These are phyloP conservation scores for Entomophthora muscae DNA, from an alignment of 371 early-diverging fungal genomes.

Conservation along the genomic window DNA sequence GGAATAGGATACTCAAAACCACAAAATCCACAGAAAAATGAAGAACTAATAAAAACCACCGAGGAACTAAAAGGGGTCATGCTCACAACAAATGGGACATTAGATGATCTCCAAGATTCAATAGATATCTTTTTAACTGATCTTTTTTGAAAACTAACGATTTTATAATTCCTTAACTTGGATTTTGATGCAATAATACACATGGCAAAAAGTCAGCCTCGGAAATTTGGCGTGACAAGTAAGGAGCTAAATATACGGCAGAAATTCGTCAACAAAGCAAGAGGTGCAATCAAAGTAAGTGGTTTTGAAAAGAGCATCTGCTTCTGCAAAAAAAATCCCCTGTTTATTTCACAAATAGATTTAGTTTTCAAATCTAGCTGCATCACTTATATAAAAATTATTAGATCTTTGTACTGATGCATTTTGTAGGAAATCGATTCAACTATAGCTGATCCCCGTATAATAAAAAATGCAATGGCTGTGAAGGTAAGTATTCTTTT, in stretches of 20 bases:
- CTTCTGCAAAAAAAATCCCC: neutral
- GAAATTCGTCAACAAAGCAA: neutral
- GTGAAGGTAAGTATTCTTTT: neutral
- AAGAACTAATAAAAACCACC: neutral
- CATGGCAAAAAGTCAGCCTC: neutral
- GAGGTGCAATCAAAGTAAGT: neutral
- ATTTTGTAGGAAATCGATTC: neutral
- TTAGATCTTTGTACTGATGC: too few relatives aligned
- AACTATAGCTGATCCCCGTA: neutral
- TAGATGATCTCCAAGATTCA: neutral
- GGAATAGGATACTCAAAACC: neutral
- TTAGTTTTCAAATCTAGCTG: too few relatives aligned
- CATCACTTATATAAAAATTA: too few relatives aligned
- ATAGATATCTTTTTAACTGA: neutral
- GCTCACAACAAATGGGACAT: neutral
- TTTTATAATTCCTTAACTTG: too few relatives aligned
- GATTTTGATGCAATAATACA: neutral
- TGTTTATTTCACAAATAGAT: too few relatives aligned
- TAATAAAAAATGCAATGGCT: neutral
- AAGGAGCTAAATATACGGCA: neutral
- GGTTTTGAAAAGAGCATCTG: too few relatives aligned
- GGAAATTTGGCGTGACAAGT: neutral
- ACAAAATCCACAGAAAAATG: neutral
- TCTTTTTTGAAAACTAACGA: too few relatives aligned
- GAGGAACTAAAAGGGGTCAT: neutral